These are phyloP conservation scores for Lotmaria passim DNA, from an alignment of 208 protist species.

Conservation along the genomic window DNA sequence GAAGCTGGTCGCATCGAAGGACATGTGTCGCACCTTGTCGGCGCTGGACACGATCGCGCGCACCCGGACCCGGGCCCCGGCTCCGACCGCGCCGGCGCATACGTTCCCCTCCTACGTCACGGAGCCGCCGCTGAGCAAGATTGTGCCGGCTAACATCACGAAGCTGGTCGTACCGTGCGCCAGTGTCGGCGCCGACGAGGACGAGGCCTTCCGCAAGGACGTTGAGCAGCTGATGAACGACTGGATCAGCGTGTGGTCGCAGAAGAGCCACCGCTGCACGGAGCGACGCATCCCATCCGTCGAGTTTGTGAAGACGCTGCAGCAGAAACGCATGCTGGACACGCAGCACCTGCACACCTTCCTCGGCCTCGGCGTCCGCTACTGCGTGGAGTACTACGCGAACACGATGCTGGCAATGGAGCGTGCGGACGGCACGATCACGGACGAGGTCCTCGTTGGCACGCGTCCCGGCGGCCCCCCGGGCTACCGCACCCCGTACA, in stretches of 20 bases:
- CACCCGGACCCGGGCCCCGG: constrained; percentile 35
- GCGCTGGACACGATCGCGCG: constrained; percentile 75
- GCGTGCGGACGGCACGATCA: constrained; percentile 47
- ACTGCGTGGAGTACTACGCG: constrained; percentile 92
- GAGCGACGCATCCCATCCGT: constrained; percentile 62
- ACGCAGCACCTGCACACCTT: constrained; percentile 80
- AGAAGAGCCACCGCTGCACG: constrained; percentile 44
- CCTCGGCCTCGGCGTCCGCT: constrained; percentile 79
- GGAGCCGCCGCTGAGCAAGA: constrained; percentile 59
- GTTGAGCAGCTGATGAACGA: constrained; percentile 75
- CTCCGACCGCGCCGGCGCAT: constrained; percentile 23
- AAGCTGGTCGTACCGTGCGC: constrained; percentile 62
- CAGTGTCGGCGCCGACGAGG: constrained; percentile 46
- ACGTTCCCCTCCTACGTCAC: constrained; percentile 43
- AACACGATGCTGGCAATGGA: constrained; percentile 77
- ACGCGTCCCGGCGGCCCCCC: constrained; percentile 71
- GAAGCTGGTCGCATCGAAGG: constrained; percentile 55
- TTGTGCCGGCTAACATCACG: constrained; percentile 48
- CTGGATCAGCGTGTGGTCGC: constrained; percentile 75
- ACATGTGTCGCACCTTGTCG: constrained; percentile 75
- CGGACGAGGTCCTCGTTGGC: constrained; percentile 24
- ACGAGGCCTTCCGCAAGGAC: constrained; percentile 49
- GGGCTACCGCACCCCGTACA: constrained; percentile 70
- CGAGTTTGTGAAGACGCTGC: constrained; percentile 81
- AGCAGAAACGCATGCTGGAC: constrained; percentile 85